phyloP scores from a whole-genome alignment of 345 rosid genomes.

The Eucalyptus cloeziana region DNA sequence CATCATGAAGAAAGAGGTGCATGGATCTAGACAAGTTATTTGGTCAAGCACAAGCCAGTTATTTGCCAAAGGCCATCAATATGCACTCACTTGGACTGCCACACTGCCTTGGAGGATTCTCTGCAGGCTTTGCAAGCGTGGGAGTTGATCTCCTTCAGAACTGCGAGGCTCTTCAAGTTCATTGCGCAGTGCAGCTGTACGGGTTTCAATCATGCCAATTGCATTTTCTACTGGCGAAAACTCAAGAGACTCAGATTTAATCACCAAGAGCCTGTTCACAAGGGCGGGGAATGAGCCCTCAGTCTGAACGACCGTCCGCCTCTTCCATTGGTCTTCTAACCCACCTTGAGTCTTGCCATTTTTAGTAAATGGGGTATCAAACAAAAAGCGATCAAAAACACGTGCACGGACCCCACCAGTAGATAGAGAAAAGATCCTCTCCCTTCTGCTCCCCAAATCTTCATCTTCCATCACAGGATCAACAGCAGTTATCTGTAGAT shows the following conservation, averaged over 20 bases:
- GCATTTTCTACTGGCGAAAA: conserved; percentile 99
- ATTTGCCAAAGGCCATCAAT: background rate
- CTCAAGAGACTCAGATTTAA: conserved; percentile 90
- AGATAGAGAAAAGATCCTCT: conserved; percentile 89
- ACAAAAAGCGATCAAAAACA: conserved; percentile 93
- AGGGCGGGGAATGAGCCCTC: conserved; percentile 97
- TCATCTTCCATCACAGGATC: conserved; percentile 99
- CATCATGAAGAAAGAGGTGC: background rate
- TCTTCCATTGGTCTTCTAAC: conserved; percentile 97
- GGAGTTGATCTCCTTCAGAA: conserved; percentile 95
- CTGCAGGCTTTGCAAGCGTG: conserved; percentile 94
- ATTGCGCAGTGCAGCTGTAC: conserved; percentile 85
- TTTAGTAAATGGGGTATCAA: conserved; percentile 98
- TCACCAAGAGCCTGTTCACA: conserved; percentile 82
- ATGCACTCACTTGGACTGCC: conserved; percentile 75
- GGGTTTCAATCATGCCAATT: conserved; percentile 97
- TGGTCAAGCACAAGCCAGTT: background rate
- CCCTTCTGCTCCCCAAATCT: conserved; percentile 97
- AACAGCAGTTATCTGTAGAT: conserved; percentile 94
- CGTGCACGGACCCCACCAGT: conserved; percentile 91
- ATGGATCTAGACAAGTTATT: background rate
- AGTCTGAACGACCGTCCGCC: conserved; percentile 89
- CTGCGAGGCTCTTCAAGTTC: conserved; percentile 99
- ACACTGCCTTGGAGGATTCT: conserved; percentile 99
- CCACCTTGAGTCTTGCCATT: conserved; percentile 99